Evolutionary conservation across 139 green algal species (phyloP).

Genomic region (Chlorella sp.): DNA sequence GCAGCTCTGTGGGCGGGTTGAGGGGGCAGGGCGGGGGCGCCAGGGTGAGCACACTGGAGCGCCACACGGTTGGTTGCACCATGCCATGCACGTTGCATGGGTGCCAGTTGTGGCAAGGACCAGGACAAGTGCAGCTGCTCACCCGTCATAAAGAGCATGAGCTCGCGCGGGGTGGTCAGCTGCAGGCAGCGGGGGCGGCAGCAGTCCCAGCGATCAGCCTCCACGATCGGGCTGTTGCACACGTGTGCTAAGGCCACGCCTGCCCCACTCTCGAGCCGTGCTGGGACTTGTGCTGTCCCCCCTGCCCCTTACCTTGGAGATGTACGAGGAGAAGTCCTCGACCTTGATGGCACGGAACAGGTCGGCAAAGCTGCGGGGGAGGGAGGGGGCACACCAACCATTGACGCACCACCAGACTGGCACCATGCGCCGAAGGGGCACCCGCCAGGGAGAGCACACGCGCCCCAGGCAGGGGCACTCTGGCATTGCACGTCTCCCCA

Average conservation of each 20-base stretch:
- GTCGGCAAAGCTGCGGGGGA: constrained; percentile 67
- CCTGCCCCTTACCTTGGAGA: constrained; percentile 59
- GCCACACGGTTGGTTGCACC: too few species aligned
- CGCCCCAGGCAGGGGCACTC: too few species aligned
- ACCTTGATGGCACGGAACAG: constrained; percentile 87
- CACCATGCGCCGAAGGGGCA: too few species aligned
- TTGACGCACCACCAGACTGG: too few species aligned
- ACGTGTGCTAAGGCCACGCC: not conserved
- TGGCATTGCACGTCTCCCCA: too few species aligned
- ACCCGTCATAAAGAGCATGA: constrained; percentile 89
- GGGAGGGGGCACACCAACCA: too few species aligned
- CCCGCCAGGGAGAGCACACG: too few species aligned
- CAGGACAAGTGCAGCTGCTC: not conserved
- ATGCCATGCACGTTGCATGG: too few species aligned
- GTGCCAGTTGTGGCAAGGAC: not conserved
- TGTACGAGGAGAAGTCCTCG: constrained; percentile 86
- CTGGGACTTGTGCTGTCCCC: too few species aligned
- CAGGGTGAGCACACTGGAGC: too few species aligned
- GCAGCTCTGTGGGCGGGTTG: constrained; percentile 70
- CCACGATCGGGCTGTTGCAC: not conserved
- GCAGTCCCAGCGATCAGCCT: not conserved
- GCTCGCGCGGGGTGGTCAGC: constrained; percentile 85
- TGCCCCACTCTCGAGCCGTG: not conserved
- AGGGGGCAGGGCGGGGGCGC: not conserved
- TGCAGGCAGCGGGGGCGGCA: not conserved